These are phyloP conservation scores for Obba rivulosa DNA, from an alignment of 768 basidiomycete species.

Conservation along the genomic window DNA sequence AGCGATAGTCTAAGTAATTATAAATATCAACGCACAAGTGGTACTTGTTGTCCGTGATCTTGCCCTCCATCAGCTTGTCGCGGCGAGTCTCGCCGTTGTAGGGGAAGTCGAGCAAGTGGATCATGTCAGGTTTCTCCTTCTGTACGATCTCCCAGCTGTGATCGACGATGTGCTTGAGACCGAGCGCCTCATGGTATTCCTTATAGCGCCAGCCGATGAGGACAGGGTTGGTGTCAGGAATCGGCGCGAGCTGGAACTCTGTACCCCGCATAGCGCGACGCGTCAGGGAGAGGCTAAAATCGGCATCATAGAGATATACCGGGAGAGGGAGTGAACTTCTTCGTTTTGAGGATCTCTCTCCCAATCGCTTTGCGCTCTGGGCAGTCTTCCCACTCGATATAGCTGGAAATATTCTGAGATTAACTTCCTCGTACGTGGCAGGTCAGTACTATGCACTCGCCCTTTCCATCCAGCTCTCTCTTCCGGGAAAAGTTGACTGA, in stretches of 20 bases:
- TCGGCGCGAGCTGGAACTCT: constrained; percentile 45
- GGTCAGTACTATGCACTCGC: constrained; percentile 1
- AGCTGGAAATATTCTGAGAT: constrained; percentile 21
- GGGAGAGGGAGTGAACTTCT: constrained; percentile 35
- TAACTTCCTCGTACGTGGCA: neutral
- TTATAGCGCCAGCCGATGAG: constrained; percentile 48
- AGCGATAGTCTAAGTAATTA: neutral
- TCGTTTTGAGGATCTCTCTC: constrained; percentile 32
- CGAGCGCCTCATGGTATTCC: constrained; percentile 46
- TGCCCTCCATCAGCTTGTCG: constrained; percentile 36
- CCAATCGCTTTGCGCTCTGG: constrained; percentile 40
- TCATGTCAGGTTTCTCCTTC: constrained; percentile 45
- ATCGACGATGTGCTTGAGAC: constrained; percentile 40
- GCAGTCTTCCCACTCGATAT: constrained; percentile 45
- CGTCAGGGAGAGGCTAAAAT: neutral
- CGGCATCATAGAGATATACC: constrained; percentile 20
- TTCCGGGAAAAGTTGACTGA: constrained; percentile 15
- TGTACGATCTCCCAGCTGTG: constrained; percentile 48
- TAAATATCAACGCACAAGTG: constrained; percentile 40
- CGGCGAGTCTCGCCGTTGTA: constrained; percentile 50
- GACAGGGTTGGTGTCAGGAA: constrained; percentile 46
- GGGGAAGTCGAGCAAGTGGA: constrained; percentile 50
- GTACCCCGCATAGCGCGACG: neutral
- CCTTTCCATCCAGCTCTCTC: constrained; percentile 14
- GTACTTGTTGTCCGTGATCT: constrained; percentile 43